Evolutionary conservation across 2,329 filamentous ascomycete species (phyloP).

Genomic region (Talaromyces piceae): DNA sequence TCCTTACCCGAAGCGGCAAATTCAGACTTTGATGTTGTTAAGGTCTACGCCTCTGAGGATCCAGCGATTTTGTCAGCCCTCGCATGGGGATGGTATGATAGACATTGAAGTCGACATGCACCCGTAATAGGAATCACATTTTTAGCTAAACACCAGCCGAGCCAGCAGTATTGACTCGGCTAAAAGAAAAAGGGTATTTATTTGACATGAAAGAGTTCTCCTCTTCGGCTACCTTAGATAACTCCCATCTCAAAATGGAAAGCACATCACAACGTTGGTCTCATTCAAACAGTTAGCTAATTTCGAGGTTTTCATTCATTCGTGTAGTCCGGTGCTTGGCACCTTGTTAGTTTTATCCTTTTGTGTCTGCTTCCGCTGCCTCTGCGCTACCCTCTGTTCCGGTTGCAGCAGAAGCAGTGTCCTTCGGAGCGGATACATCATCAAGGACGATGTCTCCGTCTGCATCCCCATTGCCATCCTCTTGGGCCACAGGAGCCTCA

Average conservation of each 20-base stretch:
- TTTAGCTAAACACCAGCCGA: too few species aligned
- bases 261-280: background rate
- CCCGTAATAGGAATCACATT: too few species aligned
- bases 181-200: too few species aligned
- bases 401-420: background rate
- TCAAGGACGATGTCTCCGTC: conserved; percentile 35
- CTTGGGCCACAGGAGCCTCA: conserved; percentile 1
- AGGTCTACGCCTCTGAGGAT: too few species aligned
- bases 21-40: too few species aligned
- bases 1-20: too few species aligned
- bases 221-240: background rate
- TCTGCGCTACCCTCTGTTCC: conserved; percentile 3
- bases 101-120: too few species aligned
- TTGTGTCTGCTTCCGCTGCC: conserved; percentile 1
- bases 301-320: conserved; percentile 6
- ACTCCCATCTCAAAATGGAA: background rate
- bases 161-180: too few species aligned
- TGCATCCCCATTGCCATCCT: conserved; percentile 13
- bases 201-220: background rate
- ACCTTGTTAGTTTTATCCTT: conserved; percentile 4
- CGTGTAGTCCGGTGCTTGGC: background rate
- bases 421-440: conserved; percentile 16
- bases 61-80: too few species aligned
- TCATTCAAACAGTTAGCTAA: background rate
- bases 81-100: too few species aligned